Percentiles rank a stretch among this genome's conserved stretches.
These are phyloP conservation scores for Daldinia grandis DNA, from an alignment of 495 filamentous ascomycete genomes.

Conservation along the genomic window DNA sequence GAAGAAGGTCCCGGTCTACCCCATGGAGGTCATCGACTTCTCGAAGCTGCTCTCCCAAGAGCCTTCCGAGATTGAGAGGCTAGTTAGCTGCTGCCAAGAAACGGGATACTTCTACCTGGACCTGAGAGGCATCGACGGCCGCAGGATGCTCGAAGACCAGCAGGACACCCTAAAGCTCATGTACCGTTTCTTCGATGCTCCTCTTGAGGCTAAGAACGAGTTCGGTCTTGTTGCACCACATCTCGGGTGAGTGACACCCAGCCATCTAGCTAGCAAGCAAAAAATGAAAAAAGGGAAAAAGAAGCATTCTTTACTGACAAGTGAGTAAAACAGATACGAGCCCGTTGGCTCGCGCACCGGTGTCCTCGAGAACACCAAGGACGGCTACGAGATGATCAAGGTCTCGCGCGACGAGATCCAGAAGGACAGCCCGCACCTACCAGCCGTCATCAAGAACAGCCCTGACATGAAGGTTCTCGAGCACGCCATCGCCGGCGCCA, in stretches of 20 bases:
- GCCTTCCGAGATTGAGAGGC: constrained; percentile 57
- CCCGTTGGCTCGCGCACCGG: constrained; percentile 60
- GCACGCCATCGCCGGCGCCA: constrained; percentile 57
- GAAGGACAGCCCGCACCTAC: constrained; percentile 53
- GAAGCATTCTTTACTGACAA: constrained; percentile 5
- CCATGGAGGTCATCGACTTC: constrained; percentile 59
- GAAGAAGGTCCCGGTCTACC: constrained; percentile 60
- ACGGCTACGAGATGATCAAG: constrained; percentile 65
- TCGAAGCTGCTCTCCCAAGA: constrained; percentile 58
- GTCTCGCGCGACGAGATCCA: constrained; percentile 59
- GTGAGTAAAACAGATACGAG: constrained; percentile 53
- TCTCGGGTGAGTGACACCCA: constrained; percentile 44
- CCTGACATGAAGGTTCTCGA: constrained; percentile 56
- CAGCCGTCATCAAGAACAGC: constrained; percentile 59
- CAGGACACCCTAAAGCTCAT: constrained; percentile 60
- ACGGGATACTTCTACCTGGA: constrained; percentile 67
- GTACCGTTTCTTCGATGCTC: constrained; percentile 60
- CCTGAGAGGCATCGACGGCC: constrained; percentile 58
- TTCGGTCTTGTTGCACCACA: constrained; percentile 57
- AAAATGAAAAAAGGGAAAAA: constrained; percentile 13
- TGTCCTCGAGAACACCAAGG: constrained; percentile 58
- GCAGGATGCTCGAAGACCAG: constrained; percentile 56
- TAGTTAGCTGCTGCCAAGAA: constrained; percentile 57
- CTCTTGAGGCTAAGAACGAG: constrained; percentile 60
- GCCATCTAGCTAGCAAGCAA: not conserved